Base-by-base conservation (phyloP, 345 rosid species). In the Gossypioides kirkii region DNA sequence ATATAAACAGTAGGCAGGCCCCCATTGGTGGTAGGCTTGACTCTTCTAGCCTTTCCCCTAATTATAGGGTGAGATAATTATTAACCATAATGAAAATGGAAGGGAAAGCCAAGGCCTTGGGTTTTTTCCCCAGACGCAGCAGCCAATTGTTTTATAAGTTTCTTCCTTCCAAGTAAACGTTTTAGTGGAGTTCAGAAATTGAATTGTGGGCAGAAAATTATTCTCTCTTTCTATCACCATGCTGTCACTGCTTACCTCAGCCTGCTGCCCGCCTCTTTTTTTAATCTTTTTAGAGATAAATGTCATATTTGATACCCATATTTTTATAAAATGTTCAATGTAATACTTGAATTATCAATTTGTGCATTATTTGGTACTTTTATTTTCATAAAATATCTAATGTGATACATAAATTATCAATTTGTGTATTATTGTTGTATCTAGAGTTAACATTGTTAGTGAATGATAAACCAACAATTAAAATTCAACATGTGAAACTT, bases 221-320 rank as follows among this genome's bases (percentile, higher is more conserved):
- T 20, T 23, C 23, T 22, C 2, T 10, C 10, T 8, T 9, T 18
- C 26, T 3, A 1, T 32, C 38, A 62, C 12, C 10, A 62, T 62
- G 68, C 18, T 20, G 70, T 66, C 70, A 66, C 70, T 8, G 54
- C 70, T 66, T 66, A 66, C 70, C 54, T 66, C 23, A 20, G 70
- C 70, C 1, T 72, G 3, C 25, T 16, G 2, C 4, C 4, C 11
- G 64, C 1, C n/a, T 36, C 4, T 66, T 14, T 18, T 7, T 36
- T n/a, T n/a, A n/a, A n/a, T n/a, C n/a, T n/a, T n/a, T 10, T 1
- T 43, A 2, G 38, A 32, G 38, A 32, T 32, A 32, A 32, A 5
- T 32, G 38, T 5, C 38, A 32, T 32, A 32, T 32, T 32, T 32
- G 4, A 32, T 1, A 5, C 38, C 6, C 38, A 32, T 32, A 32